A percentile compares a stretch with the other conserved stretches of the same genome.
Evolutionary conservation across 2,329 filamentous ascomycete genomes (phyloP).

Genomic region (Fusarium sp.): DNA sequence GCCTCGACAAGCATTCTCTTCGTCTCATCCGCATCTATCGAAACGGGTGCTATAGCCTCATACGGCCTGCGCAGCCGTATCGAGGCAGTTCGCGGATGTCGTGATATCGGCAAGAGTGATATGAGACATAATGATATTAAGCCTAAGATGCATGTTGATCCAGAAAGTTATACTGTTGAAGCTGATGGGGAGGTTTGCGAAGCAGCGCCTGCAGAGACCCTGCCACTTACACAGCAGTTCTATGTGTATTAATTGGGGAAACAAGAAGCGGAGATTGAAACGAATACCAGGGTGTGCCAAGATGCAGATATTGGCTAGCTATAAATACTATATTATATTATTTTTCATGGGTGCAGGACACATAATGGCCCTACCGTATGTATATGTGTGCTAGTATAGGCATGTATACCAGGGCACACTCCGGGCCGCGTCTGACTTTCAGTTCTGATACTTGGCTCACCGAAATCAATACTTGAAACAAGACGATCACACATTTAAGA

Average conservation of each 20-base stretch:
- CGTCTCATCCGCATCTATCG: conserved; percentile 79
- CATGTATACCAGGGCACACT: not conserved
- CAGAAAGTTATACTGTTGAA: conserved; percentile 88
- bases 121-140: conserved; percentile 90
- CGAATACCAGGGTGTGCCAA: not conserved
- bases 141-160: conserved; percentile 91
- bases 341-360: not conserved
- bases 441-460: conserved; percentile 4
- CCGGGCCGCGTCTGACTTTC: conserved; percentile 5
- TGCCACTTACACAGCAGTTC: conserved; percentile 82
- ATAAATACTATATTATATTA: not conserved
- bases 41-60: conserved; percentile 71
- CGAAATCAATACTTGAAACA: not conserved
- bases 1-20: conserved; percentile 82
- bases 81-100: conserved; percentile 81
- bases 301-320: not conserved
- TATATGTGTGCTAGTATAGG: not conserved
- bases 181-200: conserved; percentile 81
- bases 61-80: conserved; percentile 84
- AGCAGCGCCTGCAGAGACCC: conserved; percentile 74
- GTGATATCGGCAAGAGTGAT: conserved; percentile 80
- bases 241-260: conserved; percentile 72
- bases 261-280: not conserved
- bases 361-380: not conserved
- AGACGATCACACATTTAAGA: conserved; percentile 4